Evolutionary conservation across 192 early-diverging fungal genomes (phyloP), one percentile per base, ranked within the genome.

Genomic region (Coemansia sp.): DNA sequence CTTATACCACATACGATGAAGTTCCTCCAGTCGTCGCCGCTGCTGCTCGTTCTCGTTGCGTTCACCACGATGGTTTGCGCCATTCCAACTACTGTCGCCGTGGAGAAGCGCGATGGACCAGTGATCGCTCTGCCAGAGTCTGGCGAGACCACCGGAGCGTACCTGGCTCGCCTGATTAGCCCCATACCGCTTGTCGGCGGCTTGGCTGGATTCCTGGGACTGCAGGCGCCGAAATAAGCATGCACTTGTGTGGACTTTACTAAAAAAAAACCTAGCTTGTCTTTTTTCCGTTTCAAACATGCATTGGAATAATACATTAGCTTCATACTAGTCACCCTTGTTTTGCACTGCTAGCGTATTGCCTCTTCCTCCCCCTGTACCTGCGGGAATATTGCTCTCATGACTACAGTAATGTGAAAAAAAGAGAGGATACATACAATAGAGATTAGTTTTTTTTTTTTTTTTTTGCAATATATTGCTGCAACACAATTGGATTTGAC

Each of bases 61-160:
- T 27, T 56, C 17, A 19, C 32, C 17, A 29, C 53, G 8, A 17
- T 56, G 25, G n/a, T 15, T 14, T n/a, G 2, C 4, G 70, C 64
- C 0, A 15, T 64, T 0, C 32, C 66, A 12, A 59, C 67, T 2
- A n/a, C n/a, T n/a, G 20, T 60, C 0, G 36, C 56, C 1, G 6
- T 75, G 37, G 58, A 68, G 7, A 72, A 72, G 36, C 73, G 70
- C 27, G 59, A 29, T 31, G 69, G 70, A 0, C 70, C 70, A 1
- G 47, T 66, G 27, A 47, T 81, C 0, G 58, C 73, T 8, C 60
- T 81, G 14, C 79, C 79, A 0, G 67, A 40, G 3, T 0, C 62
- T 12, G 68, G 73, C 14, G 79, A 81, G n/a, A 42, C 69, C 10
- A 27, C 45, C 11, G 68, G 64, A 9, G 46, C 40, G 25, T 81